phyloP scores from a whole-genome alignment of 306 rosid genomes.

The Aeschynomene evenia region DNA sequence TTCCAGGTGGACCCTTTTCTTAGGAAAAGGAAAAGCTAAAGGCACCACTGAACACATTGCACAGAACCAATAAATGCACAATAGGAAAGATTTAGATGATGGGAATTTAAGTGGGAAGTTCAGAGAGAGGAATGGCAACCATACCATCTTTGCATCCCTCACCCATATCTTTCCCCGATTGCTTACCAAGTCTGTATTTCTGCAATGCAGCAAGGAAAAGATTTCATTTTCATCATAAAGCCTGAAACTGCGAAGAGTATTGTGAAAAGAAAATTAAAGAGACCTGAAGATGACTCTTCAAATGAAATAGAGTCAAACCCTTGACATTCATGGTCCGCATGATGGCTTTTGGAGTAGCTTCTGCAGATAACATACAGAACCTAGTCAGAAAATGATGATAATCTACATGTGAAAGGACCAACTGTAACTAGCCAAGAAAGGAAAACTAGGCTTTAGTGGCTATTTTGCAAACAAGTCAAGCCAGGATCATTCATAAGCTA shows the following conservation, averaged over 20 bases:
- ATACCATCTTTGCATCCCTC: slow-evolving; percentile 91
- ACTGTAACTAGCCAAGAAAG: neutral
- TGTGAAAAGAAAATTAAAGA: slow-evolving; percentile 17
- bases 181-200: slow-evolving; percentile 98
- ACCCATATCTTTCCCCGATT: slow-evolving; percentile 89
- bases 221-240: slow-evolving; percentile 26
- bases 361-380: slow-evolving; percentile 57
- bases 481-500: neutral
- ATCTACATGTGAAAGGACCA: slow-evolving; percentile 4
- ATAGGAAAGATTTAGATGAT: slow-evolving; percentile 17
- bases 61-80: neutral
- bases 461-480: slow-evolving; percentile 20
- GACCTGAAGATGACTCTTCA: slow-evolving; percentile 99
- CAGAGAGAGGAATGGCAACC: slow-evolving; percentile 34
- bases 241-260: neutral
- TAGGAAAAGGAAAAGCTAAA: slow-evolving; percentile 1
- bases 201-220: slow-evolving; percentile 46
- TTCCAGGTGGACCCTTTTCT: slow-evolving; percentile 2
- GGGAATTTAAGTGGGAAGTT: slow-evolving; percentile 32
- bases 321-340: slow-evolving; percentile 99
- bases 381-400: slow-evolving; percentile 40
- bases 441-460: slow-evolving; percentile 14
- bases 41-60: slow-evolving; percentile 6
- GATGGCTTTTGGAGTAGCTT: slow-evolving; percentile 98
- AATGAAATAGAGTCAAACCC: slow-evolving; percentile 95